A percentile compares a stretch with the other conserved stretches of the same genome.
Evolutionary conservation across 495 filamentous ascomycete genomes (phyloP).

Genomic region (Bacidia rubella): DNA sequence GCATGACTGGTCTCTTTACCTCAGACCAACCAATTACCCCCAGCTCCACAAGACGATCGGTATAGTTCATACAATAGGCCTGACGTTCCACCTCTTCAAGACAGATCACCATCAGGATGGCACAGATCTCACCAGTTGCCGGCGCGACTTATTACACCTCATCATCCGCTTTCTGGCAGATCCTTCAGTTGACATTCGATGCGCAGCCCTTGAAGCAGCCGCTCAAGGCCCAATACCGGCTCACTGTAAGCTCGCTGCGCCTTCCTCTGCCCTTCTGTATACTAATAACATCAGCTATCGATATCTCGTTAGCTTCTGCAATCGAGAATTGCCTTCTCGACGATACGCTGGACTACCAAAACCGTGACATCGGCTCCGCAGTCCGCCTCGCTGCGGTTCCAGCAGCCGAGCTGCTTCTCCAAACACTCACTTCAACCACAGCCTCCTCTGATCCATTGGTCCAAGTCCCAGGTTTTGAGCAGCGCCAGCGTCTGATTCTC

Average conservation of each 20-base stretch:
- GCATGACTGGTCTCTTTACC: neutral
- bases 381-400: constrained; percentile 66
- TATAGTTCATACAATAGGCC: neutral
- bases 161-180: neutral
- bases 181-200: neutral
- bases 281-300: constrained; percentile 7
- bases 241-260: neutral
- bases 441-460: neutral
- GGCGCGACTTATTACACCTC: neutral
- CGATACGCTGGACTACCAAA: constrained; percentile 63
- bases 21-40: neutral
- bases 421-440: constrained; percentile 11
- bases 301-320: constrained; percentile 23
- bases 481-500: constrained; percentile 22
- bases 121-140: neutral
- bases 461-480: no score
- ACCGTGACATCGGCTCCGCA: constrained; percentile 80
- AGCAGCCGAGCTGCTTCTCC: constrained; percentile 33
- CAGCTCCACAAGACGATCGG: neutral
- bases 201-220: neutral
- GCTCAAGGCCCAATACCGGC: neutral
- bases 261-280: neutral
- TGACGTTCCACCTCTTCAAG: neutral
- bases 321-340: constrained; percentile 55
- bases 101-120: neutral